A percentile compares a stretch with the other conserved stretches of the same genome.
These are phyloP conservation scores for Diaporthe sp. DNA, from an alignment of 2,329 filamentous ascomycete species.

Conservation along the genomic window DNA sequence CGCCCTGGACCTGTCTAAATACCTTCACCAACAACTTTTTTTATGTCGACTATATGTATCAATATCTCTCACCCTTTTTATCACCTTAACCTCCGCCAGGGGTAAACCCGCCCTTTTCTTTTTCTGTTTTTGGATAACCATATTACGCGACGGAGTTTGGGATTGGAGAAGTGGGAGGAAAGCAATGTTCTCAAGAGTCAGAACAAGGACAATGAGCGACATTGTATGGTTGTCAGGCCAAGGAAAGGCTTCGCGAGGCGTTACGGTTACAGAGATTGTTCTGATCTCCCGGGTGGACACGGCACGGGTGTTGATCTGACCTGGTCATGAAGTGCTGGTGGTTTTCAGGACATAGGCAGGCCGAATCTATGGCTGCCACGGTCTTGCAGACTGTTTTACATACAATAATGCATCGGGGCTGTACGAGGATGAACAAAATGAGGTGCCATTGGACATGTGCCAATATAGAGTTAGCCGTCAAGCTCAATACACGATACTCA, in stretches of 20 bases:
- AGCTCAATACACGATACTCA: neutral
- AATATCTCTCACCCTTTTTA: neutral
- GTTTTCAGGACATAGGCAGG: neutral
- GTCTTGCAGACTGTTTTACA: neutral
- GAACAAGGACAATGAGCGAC: constrained; percentile 1
- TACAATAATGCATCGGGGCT: neutral
- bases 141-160: constrained; percentile 30
- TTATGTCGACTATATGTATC: constrained; percentile 27
- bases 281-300: neutral
- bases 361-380: neutral
- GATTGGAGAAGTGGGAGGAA: constrained; percentile 27
- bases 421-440: neutral
- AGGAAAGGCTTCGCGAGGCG: constrained; percentile 20
- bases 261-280: neutral
- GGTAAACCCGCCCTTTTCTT: neutral
- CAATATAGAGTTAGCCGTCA: neutral
- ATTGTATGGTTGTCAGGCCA: neutral
- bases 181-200: constrained; percentile 2
- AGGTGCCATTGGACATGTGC: neutral
- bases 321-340: neutral
- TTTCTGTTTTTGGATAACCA: neutral
- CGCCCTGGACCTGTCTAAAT: constrained; percentile 21
- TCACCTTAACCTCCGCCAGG: too few species aligned
- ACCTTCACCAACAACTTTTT: neutral
- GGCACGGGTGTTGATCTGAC: neutral